A percentile compares a stretch with the other conserved stretches of the same genome.
phyloP scores from a whole-genome alignment of 768 basidiomycete species.

The Boletus barrowsii region DNA sequence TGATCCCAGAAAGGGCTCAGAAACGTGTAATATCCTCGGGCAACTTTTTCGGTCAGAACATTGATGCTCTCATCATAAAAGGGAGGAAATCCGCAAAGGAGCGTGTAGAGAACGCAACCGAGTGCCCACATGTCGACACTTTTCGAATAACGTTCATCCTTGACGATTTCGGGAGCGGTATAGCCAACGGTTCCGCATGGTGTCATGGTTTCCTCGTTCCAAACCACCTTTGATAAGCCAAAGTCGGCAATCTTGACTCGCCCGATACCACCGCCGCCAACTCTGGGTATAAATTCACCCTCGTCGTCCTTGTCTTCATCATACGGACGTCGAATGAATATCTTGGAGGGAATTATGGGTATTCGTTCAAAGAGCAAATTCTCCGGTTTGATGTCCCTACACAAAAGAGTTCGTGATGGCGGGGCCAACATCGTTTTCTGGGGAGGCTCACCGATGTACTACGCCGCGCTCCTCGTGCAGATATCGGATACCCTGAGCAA shows the following conservation, averaged over 20 bases:
- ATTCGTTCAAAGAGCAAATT: constrained; percentile 93
- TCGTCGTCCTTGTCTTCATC: constrained; percentile 99
- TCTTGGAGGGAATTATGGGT: constrained; percentile 84
- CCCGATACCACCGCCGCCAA: constrained; percentile 97
- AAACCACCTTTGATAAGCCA: constrained; percentile 94
- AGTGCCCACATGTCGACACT: constrained; percentile 99
- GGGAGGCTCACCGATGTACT: constrained; percentile 69
- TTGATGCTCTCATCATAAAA: constrained; percentile 99
- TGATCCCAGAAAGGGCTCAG: constrained; percentile 99
- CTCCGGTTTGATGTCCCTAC: constrained; percentile 94
- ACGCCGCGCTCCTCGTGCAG: constrained; percentile 97
- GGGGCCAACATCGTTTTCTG: background rate
- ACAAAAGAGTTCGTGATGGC: background rate
- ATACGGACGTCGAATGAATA: constrained; percentile 74
- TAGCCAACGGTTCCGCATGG: constrained; percentile 99
- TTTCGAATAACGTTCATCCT: constrained; percentile 95
- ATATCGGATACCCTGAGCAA: constrained; percentile 90
- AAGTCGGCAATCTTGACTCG: constrained; percentile 99
- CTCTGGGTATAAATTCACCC: constrained; percentile 87
- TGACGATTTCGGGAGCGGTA: constrained; percentile 98
- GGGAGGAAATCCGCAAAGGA: constrained; percentile 95
- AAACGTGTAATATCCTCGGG: constrained; percentile 96
- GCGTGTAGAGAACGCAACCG: constrained; percentile 97
- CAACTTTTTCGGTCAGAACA: constrained; percentile 97
- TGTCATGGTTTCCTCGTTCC: constrained; percentile 99